Evolutionary conservation across 371 early-diverging fungal genomes (phyloP), one percentile per base, ranked within the genome.

Genomic region (Parasitella parasitica): DNA sequence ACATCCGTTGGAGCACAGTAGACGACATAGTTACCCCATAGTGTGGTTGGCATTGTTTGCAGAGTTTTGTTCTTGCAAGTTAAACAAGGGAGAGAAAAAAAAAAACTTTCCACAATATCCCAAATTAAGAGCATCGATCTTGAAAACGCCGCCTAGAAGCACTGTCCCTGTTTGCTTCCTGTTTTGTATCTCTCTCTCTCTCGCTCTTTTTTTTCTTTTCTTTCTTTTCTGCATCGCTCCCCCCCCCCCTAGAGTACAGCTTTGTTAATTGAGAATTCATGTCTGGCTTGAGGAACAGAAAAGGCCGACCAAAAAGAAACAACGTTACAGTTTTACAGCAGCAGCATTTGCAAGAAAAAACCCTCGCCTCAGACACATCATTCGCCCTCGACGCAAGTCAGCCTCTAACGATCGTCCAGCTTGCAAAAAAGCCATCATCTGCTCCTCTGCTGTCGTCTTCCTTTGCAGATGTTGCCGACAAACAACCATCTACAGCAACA

Each of bases 321-420:
- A 54, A 61, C 24, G 52, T 32, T 27, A 41, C 27, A 9, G 35
- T 20, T 5, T 35, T 54, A 27, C 38, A 61, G 13, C 43, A 61
- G 20, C n/a, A 54, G 11, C 55, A 61, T 43, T 11, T 38, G 0
- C 32, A 61, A 6, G 77, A 37, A 91, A 89, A 55, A 84, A 84
- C 51, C 89, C 84, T 28, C 0, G 26, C 35, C 36, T 6, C 11
- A 61, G 8, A 32, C 3, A 43, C 16, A 20, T 34, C 36, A 62
- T 92, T 93, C 3, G 90, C 89, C 66, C 75, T 95, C 35, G 83
- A 87, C 54, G 66, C 83, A 15, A 59, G 76, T 20, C 24, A 69
- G 30, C 77, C 76, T 24, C 69, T 91, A n/a, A 60, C 64, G 4
- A 73, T 90, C 34, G 26, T 62, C 5, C 18, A 15, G 36, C 48